Conservation (phyloP, 2,329 filamentous ascomycete genomes). For the Trichoderma sp. region DNA sequence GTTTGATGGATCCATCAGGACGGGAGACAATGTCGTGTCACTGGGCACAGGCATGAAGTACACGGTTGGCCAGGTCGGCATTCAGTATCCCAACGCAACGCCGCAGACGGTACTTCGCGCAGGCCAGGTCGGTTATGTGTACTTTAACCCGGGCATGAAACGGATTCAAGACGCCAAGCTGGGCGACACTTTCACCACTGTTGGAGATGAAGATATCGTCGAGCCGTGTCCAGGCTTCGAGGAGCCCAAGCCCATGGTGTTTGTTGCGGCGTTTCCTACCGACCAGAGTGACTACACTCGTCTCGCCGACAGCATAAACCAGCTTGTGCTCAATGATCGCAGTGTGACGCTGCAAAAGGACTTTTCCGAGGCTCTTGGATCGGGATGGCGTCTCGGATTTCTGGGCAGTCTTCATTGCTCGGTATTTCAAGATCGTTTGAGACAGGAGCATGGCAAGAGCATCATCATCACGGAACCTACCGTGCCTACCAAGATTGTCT, state of each 20-base stretch:
- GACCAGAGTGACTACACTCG: conserved; percentile 86
- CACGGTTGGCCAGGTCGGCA: conserved; percentile 92
- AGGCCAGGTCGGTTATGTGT: conserved; percentile 94
- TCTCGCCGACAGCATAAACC: conserved; percentile 90
- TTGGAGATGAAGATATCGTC: conserved; percentile 74
- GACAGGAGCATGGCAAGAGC: conserved; percentile 90
- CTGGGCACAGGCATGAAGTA: conserved; percentile 89
- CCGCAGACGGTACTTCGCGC: conserved; percentile 79
- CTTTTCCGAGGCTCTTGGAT: conserved; percentile 87
- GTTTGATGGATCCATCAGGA: conserved; percentile 81
- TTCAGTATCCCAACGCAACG: conserved; percentile 88
- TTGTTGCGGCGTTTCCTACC: conserved; percentile 93
- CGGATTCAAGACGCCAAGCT: conserved; percentile 92
- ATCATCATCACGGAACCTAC: conserved; percentile 97
- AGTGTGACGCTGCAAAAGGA: conserved; percentile 95
- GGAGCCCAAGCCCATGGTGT: conserved; percentile 98
- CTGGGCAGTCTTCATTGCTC: conserved; percentile 96
- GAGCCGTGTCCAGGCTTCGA: conserved; percentile 88
- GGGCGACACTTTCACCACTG: conserved; percentile 88
- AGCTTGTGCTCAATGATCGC: conserved; percentile 91
- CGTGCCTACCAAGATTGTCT: conserved; percentile 86
- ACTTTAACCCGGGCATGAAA: conserved; percentile 99
- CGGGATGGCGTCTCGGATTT: conserved; percentile 93
- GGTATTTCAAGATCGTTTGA: conserved; percentile 94
- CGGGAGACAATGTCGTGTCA: conserved; percentile 84